These are phyloP conservation scores for Ophiostoma fasciatum DNA, from an alignment of 2,329 filamentous ascomycete species.

Conservation along the genomic window DNA sequence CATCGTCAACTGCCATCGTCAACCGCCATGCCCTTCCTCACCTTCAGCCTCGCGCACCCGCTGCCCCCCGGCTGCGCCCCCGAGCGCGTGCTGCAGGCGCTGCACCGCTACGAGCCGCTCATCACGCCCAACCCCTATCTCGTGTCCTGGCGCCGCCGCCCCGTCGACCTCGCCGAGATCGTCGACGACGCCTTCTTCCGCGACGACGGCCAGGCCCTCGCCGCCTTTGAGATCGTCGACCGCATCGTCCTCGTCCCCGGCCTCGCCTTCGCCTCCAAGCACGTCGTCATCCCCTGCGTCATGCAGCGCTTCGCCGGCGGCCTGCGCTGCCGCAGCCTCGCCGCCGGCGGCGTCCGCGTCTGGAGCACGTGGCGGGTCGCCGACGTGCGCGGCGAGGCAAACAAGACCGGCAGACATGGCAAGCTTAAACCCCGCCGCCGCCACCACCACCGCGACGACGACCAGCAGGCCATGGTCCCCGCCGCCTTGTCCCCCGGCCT, in stretches of 20 bases:
- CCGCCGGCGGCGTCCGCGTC: constrained; percentile 27
- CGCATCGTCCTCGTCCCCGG: constrained; percentile 26
- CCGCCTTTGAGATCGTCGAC: constrained; percentile 20
- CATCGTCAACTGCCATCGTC: too few relatives aligned
- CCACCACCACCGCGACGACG: too few relatives aligned
- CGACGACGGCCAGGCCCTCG: constrained; percentile 16
- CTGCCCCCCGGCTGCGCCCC: constrained; percentile 26
- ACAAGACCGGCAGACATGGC: too few relatives aligned
- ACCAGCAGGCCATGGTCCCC: too few relatives aligned
- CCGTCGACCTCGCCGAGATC: constrained; percentile 19
- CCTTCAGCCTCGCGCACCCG: constrained; percentile 25
- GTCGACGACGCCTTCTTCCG: constrained; percentile 28
- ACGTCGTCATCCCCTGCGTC: constrained; percentile 26
- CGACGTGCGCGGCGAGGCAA: too few relatives aligned
- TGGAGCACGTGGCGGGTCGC: constrained; percentile 23
- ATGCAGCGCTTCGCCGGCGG: constrained; percentile 28
- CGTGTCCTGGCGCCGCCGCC: constrained; percentile 22
- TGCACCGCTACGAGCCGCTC: constrained; percentile 27
- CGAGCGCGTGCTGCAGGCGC: constrained; percentile 21
- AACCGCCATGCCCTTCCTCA: constrained; percentile 19
- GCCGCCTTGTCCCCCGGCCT: not conserved
- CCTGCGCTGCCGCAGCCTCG: constrained; percentile 27
- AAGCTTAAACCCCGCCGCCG: too few relatives aligned
- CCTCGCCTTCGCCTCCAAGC: constrained; percentile 20
- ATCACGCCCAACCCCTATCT: constrained; percentile 25